These are phyloP conservation scores for Pythium aphanidermatum DNA, from an alignment of 352 stramenopile genomes.

Conservation along the genomic window DNA sequence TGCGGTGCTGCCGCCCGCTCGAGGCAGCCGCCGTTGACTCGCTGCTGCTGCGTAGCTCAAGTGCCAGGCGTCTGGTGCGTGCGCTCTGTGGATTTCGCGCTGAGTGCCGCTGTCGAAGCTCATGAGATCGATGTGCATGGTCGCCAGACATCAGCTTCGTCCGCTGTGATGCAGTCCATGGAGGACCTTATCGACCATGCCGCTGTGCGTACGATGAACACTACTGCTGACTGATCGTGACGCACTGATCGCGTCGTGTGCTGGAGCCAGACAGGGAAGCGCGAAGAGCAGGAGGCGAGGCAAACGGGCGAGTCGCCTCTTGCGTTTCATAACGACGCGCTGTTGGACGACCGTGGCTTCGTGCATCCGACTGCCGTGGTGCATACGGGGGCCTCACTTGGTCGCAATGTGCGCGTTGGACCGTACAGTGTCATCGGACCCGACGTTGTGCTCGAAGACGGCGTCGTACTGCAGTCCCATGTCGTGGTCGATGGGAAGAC, in stretches of 20 bases:
- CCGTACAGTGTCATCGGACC: slow-evolving; percentile 69
- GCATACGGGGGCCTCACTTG: slow-evolving; percentile 50
- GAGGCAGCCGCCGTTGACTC: slow-evolving; percentile 7
- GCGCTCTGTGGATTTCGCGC: too few species aligned
- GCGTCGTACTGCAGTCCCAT: slow-evolving; percentile 61
- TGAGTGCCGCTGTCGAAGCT: too few species aligned
- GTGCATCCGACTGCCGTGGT: slow-evolving; percentile 71
- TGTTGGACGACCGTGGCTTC: slow-evolving; percentile 13
- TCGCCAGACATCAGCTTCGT: slow-evolving; percentile 7
- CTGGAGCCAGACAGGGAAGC: slow-evolving; percentile 18
- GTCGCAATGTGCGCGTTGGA: slow-evolving; percentile 52
- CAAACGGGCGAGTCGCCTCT: not conserved
- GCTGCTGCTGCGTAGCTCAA: slow-evolving; percentile 3
- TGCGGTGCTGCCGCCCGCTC: slow-evolving; percentile 9
- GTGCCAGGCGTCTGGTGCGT: not conserved
- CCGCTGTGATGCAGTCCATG: slow-evolving; percentile 31
- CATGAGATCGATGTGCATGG: too few species aligned
- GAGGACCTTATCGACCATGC: slow-evolving; percentile 51
- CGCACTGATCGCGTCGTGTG: not conserved
- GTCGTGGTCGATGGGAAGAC: slow-evolving; percentile 73
- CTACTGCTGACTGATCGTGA: not conserved
- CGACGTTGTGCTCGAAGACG: slow-evolving; percentile 62
- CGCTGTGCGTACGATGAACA: slow-evolving; percentile 3
- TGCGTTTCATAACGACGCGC: slow-evolving; percentile 4
- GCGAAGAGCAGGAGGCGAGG: slow-evolving; percentile 7